Evolutionary conservation across 805 yeast species (phyloP), one percentile per base, ranked within the genome.

Genomic region (Starmerella sirachaensis): DNA sequence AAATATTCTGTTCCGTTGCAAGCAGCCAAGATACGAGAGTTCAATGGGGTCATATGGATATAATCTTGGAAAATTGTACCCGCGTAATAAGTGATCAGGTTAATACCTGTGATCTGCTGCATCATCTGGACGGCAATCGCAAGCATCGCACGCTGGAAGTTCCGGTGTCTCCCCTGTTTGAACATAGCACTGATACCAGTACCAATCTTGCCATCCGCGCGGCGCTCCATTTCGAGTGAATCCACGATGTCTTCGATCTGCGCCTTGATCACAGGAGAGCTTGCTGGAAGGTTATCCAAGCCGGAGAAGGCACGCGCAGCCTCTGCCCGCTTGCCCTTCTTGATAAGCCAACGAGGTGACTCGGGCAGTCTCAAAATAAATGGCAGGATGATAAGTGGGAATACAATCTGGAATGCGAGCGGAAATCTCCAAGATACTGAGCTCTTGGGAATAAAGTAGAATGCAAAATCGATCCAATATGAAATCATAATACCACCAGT

Each of bases 281-380:
- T 41, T 2, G 35, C 29, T 4, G 47, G 42, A 9, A 21, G 27
- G 9, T 18, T 40, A 13, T 43, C 56, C 42, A 68, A 64, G 51
- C 73, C 65, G 51, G 67, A 66, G 43, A 72, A 68, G 29, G 73
- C 66, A 38, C 68, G 71, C 37, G 46, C 37, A 16, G 55, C 60
- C 27, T 54, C 58, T 57, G 60, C 49, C 64, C 63, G 37, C 59
- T 65, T 35, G 50, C 78, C 77, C 47, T 76, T 73, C 52, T 74
- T 74, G 10, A 86, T 79, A 50, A 71, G 76, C 62, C 69, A 86
- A 43, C 96, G 65, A 0, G 95, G 95, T 30, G 86, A 74, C 57
- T 86, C 95, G 1, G 96, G 96, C 13, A 86, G 60, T 29, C 71
- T 66, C 32, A 70, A 52, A 29, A 63, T 54, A 25, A 45, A 45